These are phyloP conservation scores for Trypanosoma vivax DNA, from an alignment of 208 protist species.

Conservation along the genomic window DNA sequence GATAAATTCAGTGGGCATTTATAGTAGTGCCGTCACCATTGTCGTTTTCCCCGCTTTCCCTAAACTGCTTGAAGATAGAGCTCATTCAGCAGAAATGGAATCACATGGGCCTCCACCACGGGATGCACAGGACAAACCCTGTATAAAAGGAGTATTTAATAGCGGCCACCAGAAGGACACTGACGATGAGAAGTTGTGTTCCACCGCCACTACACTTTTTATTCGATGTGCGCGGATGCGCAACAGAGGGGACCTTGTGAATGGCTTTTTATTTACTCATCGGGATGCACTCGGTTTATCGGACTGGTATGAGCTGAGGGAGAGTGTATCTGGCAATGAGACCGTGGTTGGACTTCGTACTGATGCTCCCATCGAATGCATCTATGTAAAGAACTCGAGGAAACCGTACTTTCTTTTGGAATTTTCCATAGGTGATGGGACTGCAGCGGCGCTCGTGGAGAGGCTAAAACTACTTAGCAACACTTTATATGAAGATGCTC, in stretches of 20 bases:
- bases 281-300: slow-evolving; percentile 31
- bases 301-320: slow-evolving; percentile 24
- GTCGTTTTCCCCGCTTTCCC: too few species aligned
- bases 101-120: slow-evolving; percentile 9
- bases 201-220: slow-evolving; percentile 38
- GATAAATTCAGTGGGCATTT: too few species aligned
- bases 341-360: slow-evolving; percentile 13
- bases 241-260: slow-evolving; percentile 62
- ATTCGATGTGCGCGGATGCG: slow-evolving; percentile 49
- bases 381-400: slow-evolving; percentile 53
- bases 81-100: not conserved
- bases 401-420: slow-evolving; percentile 83
- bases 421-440: slow-evolving; percentile 18
- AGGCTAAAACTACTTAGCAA: slow-evolving; percentile 7
- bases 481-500: slow-evolving; percentile 34
- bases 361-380: slow-evolving; percentile 63
- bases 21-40: too few species aligned
- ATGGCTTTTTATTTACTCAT: slow-evolving; percentile 59
- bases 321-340: not conserved
- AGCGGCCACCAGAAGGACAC: not conserved
- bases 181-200: not conserved
- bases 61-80: too few species aligned
- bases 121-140: slow-evolving; percentile 3
- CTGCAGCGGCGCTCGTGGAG: not conserved
- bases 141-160: too few species aligned